Evolutionary conservation across 2,329 filamentous ascomycete genomes (phyloP), one percentile per base, ranked within the genome.

Genomic region (Penicillium occitanis): DNA sequence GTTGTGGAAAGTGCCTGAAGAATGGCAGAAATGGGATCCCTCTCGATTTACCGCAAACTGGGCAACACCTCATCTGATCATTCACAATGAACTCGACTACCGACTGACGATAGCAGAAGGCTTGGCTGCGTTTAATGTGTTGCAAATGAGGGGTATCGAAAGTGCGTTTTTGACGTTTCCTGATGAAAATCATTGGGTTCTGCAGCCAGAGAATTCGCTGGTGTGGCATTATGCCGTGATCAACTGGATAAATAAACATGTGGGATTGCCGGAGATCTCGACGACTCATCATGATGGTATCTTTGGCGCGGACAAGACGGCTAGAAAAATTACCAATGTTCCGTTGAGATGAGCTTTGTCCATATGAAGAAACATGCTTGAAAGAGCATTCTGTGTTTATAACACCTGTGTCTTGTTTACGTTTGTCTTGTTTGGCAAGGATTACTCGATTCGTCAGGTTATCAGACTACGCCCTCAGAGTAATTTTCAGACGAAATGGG

Each of bases 11-110:
- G 75, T 80, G 1, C 80, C 77, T 4, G 79, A 83, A 58, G 77
- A 78, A 8, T 88, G 86, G 85, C 78, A 79, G 30, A 75, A 82
- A 59, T 89, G 86, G 84, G 86, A 89, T 72, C 87, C 87, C 0
- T 82, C 81, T 19, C 78, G 78, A 3, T 83, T 84, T 71, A 82
- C 84, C 0, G 77, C 84, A 42, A 84, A 94, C 70, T 97, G 93
- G 93, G 82, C 86, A 0, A 97, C 93, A 0, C 95, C 95, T 0
- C 90, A 95, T 78, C 83, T 99, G 68, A 88, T 96, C 68, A 93
- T 98, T 64, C 94, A 98, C 78, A 94, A 88, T 73, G 92, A 95
- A 72, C 84, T 95, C 37, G 94, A 98, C 77, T 98, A 97, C 75
- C 87, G 94, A 19, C 81, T 97, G 30, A 90, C 93, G 0, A 89